Base-by-base conservation (phyloP, 495 filamentous ascomycete genomes). In the Penicillium steckii region DNA sequence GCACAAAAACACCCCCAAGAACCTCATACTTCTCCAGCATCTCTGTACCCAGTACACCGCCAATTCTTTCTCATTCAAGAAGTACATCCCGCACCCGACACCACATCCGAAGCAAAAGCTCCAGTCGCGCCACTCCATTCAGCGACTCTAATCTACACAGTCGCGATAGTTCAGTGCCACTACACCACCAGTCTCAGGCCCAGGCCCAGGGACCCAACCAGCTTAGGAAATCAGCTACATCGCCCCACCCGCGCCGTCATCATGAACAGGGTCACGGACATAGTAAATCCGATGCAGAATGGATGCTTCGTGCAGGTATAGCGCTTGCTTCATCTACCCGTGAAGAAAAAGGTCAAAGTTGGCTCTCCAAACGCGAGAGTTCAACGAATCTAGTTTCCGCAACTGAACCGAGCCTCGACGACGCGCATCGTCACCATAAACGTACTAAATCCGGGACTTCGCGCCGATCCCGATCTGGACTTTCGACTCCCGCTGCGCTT, bases 281-380 rank as follows among this genome's bases (percentile, higher is more conserved):
- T 17, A 19, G 53, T 50, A 61, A 71, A 53, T 65, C 61, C 29
- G 81, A 87, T 48, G 77, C 78, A 18, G 86, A 90, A 71, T 92
- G 88, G 87, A 77, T 94, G 52, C 77, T 88, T 15, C 84, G 86
- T 43, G 81, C 87, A 2, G 89, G 87, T 2, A 84, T 87, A 8
- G 67, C 85, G 19, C 81, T 92, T 10, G 81, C 85, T n/a, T 79
- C 81, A 3, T 83, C 84, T 40, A 76, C 86, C 2, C 77, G 88
- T 50, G 88, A 92, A 55, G 82, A 82, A 59, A 92, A 91, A 64
- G 89, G 89, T 10, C 87, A 91, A 64, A 76, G 81, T 35, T 94
- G 89, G 89, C 80, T 94, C 3, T 77, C 79, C 4, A 85, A 87
- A 51, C 81, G 87, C 47, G 82, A 81, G 25, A 88, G 81, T 50